A percentile compares a stretch with the other conserved stretches of the same genome.
These are phyloP conservation scores for Rhododendron williamsianum DNA, from an alignment of 148 eudicot genomes.

Conservation along the genomic window DNA sequence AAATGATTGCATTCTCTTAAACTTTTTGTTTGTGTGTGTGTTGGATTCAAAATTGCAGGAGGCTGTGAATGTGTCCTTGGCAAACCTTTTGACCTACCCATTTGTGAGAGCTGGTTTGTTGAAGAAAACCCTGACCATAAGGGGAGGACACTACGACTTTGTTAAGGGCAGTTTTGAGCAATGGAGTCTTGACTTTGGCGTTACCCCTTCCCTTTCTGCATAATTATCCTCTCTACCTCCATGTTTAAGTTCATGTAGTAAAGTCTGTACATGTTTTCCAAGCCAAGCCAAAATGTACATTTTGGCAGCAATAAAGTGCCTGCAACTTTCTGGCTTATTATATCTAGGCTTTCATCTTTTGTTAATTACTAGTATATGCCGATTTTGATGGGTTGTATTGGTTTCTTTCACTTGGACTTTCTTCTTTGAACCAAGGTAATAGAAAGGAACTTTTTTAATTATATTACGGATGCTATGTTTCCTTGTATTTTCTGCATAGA, in stretches of 20 bases:
- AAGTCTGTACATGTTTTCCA: neutral
- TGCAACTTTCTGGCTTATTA: neutral
- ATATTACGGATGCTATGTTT: neutral
- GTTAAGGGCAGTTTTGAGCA: slow-evolving; percentile 62
- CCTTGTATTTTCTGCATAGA: neutral
- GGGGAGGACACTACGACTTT: slow-evolving; percentile 87
- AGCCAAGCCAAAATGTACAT: neutral
- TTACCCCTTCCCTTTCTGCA: slow-evolving; percentile 29
- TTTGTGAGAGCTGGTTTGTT: slow-evolving; percentile 69
- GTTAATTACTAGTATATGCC: neutral
- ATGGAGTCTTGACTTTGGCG: slow-evolving; percentile 59
- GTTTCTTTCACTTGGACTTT: neutral
- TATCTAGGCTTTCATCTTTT: neutral
- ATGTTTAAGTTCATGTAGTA: neutral
- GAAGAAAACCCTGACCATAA: slow-evolving; percentile 51
- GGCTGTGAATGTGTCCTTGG: slow-evolving; percentile 84
- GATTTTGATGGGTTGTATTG: neutral
- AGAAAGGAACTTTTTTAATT: neutral
- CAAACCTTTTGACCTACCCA: slow-evolving; percentile 79
- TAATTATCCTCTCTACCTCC: neutral
- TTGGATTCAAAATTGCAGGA: slow-evolving; percentile 44
- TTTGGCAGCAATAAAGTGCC: neutral
- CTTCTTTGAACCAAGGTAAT: neutral
- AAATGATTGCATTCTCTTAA: neutral
- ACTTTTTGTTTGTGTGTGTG: neutral